Percentiles rank a stretch among this genome's conserved stretches.
Evolutionary conservation across 2,329 filamentous ascomycete species (phyloP).

Genomic region (Fusarium cicatricum): DNA sequence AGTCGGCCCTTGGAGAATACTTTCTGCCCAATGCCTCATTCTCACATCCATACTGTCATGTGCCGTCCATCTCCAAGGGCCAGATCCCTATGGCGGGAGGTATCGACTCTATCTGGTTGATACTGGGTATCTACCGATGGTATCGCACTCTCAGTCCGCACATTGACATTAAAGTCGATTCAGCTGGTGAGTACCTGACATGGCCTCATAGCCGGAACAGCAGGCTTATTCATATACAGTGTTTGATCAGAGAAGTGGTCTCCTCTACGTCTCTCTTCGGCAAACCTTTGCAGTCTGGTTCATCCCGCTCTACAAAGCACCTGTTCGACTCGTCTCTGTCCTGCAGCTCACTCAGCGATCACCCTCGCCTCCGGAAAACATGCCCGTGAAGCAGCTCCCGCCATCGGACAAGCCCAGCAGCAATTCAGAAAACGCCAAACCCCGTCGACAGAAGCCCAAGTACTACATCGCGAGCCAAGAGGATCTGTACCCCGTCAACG

Average conservation of each 20-base stretch:
- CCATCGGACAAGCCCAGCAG: constrained; percentile 15
- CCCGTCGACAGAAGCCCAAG: constrained; percentile 34
- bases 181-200: constrained; percentile 51
- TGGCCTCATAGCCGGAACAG: rapidly evolving
- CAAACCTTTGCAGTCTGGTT: constrained; percentile 83
- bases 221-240: constrained; percentile 52
- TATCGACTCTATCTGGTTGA: constrained; percentile 70
- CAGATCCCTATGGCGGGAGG: constrained; percentile 51
- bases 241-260: constrained; percentile 70
- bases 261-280: constrained; percentile 77
- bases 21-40: constrained; percentile 79
- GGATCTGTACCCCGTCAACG: constrained; percentile 81
- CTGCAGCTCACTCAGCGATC: constrained; percentile 64
- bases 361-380: constrained; percentile 39
- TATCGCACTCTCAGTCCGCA: constrained; percentile 83
- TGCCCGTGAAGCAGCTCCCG: background rate
- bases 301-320: constrained; percentile 76
- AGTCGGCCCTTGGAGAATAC: constrained; percentile 71
- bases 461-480: constrained; percentile 82
- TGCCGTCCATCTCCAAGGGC: constrained; percentile 60
- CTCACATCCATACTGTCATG: constrained; percentile 79
- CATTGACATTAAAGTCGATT: constrained; percentile 73
- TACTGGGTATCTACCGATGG: constrained; percentile 79
- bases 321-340: constrained; percentile 73
- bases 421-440: constrained; percentile 21